Base-by-base conservation (phyloP, 1,284 basidiomycete species). In the Leccinum laetum region DNA sequence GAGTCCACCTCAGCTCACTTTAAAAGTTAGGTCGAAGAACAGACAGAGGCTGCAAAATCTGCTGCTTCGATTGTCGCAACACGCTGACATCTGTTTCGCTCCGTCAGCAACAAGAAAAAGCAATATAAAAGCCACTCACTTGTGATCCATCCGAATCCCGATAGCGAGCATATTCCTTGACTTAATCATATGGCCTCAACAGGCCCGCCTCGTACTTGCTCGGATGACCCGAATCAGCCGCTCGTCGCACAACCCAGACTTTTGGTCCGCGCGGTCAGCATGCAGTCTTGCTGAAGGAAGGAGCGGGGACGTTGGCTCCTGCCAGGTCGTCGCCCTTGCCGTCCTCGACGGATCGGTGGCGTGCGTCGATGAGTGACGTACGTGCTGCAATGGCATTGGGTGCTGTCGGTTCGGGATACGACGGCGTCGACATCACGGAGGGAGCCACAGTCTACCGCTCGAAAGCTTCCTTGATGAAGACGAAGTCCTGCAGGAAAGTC, bases 381-480 rank as follows among this genome's bases (percentile, higher is more conserved):
- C 37, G 2, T 37, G 37, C 37, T 14, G 37, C 37, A 39, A 39
- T 39, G 37, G 37, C 13, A 39, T 39, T 39, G 37, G 37, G 1
- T 39, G 37, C 37, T 39, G 13, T 39, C 37, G 13, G 37, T 14
- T 39, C 37, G 0, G 37, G 37, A 39, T 39, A 39, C 5, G 37
- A 39, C 37, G 37, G 37, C 13, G 37, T 37, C 37, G 5, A 37
- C 37, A 37, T 37, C 37, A 37, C 5, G 37, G 37, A 37, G 37
- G 37, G 35, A 37, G 35, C 35, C 35, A 37, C 4, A 0, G 35
- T 37, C 35, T 37, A 83, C 1, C 96, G 90, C 76, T 99, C 97
- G 73, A 99, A 99, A 0, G 94, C 96, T 80, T 99, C 97, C 78
- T 98, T 95, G 71, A 98, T 95, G 76, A 98, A 98, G 14, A 99